Evolutionary conservation across 2,329 filamentous ascomycete genomes (phyloP).

Genomic region (Microdochium trichocladiopsis): DNA sequence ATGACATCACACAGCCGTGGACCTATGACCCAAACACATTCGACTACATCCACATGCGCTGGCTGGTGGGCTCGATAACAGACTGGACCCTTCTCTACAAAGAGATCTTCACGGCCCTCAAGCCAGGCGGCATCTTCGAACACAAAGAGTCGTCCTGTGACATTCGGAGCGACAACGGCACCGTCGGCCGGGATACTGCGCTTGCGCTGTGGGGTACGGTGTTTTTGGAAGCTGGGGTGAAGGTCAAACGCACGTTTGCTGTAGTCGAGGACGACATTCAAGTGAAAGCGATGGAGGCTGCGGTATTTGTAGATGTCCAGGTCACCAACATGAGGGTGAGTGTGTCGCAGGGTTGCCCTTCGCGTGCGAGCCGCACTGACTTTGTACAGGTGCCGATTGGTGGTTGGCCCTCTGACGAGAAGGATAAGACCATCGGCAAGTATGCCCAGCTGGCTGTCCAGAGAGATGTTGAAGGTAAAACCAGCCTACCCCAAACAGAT

Average conservation of each 20-base stretch:
- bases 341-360: neutral
- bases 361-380: neutral
- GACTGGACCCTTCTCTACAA: conserved; percentile 46
- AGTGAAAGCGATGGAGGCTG: neutral
- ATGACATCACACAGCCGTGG: conserved; percentile 30
- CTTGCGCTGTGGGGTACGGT: neutral
- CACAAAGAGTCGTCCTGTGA: conserved; percentile 15
- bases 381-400: neutral
- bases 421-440: neutral
- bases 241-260: neutral
- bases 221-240: neutral
- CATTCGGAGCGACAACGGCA: conserved; percentile 20
- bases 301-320: neutral
- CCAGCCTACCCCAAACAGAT: too few species aligned
- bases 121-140: conserved; percentile 39
- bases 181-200: conserved; percentile 9
- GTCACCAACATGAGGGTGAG: neutral
- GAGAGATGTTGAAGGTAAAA: neutral
- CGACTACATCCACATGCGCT: conserved; percentile 55
- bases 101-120: conserved; percentile 41
- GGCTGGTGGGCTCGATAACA: conserved; percentile 46
- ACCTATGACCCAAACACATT: conserved; percentile 42
- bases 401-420: neutral
- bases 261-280: neutral
- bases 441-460: neutral